phyloP scores from a whole-genome alignment of 176 grass and related monocot species.

The Thinopyrum elongatum region DNA sequence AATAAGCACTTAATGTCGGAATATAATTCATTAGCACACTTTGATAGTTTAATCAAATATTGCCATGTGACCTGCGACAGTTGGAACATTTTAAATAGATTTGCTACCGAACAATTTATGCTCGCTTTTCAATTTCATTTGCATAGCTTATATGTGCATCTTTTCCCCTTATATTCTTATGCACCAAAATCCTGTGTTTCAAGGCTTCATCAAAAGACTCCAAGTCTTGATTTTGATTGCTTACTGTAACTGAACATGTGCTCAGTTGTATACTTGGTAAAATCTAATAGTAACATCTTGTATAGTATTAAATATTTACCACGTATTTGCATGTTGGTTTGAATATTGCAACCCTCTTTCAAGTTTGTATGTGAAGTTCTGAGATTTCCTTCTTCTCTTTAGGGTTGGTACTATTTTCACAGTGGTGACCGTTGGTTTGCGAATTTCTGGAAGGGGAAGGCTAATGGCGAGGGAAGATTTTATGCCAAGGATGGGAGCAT shows the following conservation, averaged over 20 bases:
- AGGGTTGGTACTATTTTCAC: slow-evolving; percentile 96
- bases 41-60: background rate
- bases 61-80: background rate
- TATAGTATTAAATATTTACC: slow-evolving; percentile 11
- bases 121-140: background rate
- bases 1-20: background rate
- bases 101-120: background rate
- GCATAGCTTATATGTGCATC: background rate
- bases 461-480: slow-evolving; percentile 93
- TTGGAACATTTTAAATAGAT: background rate
- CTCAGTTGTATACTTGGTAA: background rate
- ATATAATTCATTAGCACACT: background rate
- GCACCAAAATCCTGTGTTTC: background rate
- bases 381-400: slow-evolving; percentile 16
- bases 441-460: slow-evolving; percentile 94
- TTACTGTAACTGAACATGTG: background rate
- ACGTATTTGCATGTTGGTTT: background rate
- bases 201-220: background rate
- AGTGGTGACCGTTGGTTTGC: slow-evolving; percentile 84
- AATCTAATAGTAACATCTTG: background rate
- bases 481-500: slow-evolving; percentile 79
- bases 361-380: background rate
- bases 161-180: background rate
- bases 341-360: background rate
- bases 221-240: background rate